A percentile compares a stretch with the other conserved stretches of the same genome.
phyloP scores from a whole-genome alignment of 768 basidiomycete species.

The Paxillus involutus region DNA sequence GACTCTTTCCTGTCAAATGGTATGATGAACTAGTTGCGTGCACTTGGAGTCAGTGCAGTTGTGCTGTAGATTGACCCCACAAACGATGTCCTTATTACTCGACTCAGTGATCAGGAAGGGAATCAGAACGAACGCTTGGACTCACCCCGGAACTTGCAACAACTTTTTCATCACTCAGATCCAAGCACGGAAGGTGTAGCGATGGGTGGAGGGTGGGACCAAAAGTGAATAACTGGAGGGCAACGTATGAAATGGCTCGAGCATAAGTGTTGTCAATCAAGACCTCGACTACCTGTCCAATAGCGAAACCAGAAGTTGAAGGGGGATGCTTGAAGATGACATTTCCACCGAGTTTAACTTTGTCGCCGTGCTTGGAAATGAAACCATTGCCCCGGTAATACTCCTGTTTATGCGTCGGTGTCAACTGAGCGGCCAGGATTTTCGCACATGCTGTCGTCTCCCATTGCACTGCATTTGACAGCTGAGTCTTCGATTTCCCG shows the following conservation, averaged over 20 bases:
- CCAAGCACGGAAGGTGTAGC: background rate
- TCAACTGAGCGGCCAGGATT: background rate
- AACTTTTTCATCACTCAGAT: background rate
- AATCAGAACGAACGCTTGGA: background rate
- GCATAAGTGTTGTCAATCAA: background rate
- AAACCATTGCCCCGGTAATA: too few relatives aligned
- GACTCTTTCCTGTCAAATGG: too few relatives aligned
- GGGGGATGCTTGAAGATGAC: background rate
- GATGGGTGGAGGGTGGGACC: background rate
- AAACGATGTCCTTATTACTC: constrained; percentile 12
- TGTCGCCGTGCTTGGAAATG: too few relatives aligned
- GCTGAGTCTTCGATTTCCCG: background rate
- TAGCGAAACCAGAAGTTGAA: background rate
- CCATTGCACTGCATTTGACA: background rate
- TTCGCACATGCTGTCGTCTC: background rate
- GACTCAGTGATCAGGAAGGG: background rate
- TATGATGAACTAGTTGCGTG: too few relatives aligned
- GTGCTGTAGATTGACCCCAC: constrained; percentile 2
- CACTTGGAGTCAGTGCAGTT: too few relatives aligned
- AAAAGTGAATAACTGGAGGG: background rate
- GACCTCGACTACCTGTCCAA: constrained; percentile 1
- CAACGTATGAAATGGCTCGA: background rate
- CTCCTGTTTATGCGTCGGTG: too few relatives aligned
- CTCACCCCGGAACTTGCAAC: background rate
- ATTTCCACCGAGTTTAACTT: background rate